These are phyloP conservation scores for Blechomonas ayalai DNA, from an alignment of 208 protist genomes.

Conservation along the genomic window DNA sequence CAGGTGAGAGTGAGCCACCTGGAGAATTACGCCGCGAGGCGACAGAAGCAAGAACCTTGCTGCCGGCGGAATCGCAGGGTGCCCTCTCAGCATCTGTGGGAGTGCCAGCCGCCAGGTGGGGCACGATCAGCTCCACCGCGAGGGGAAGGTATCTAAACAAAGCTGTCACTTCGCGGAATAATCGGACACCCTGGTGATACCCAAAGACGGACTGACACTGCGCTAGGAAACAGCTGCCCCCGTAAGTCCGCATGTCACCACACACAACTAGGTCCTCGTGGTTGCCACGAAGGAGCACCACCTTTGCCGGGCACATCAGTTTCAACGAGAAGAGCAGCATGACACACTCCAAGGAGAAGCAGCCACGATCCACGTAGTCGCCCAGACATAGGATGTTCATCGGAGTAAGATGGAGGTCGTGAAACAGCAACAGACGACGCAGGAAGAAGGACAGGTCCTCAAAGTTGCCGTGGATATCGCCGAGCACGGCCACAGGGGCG, in stretches of 20 bases:
- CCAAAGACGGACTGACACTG: constrained; percentile 64
- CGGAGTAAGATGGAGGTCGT: constrained; percentile 61
- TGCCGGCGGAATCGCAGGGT: not conserved
- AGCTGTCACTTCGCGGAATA: constrained; percentile 51
- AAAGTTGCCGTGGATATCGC: constrained; percentile 86
- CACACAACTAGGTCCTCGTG: constrained; percentile 79
- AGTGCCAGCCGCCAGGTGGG: constrained; percentile 19
- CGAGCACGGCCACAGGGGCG: constrained; percentile 59
- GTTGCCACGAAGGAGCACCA: constrained; percentile 81
- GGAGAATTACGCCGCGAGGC: constrained; percentile 3
- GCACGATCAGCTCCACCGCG: constrained; percentile 48
- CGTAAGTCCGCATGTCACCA: constrained; percentile 63
- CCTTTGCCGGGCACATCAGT: constrained; percentile 44
- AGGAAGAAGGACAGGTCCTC: constrained; percentile 67
- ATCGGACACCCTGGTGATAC: constrained; percentile 27
- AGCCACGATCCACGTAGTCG: constrained; percentile 80
- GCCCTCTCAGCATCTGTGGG: constrained; percentile 1
- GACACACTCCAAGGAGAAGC: constrained; percentile 52
- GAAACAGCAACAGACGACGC: constrained; percentile 32
- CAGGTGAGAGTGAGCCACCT: constrained; percentile 1
- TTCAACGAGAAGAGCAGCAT: constrained; percentile 78
- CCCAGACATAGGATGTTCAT: constrained; percentile 47
- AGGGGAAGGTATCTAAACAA: constrained; percentile 75
- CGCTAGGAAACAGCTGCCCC: constrained; percentile 46
- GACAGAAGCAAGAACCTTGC: not conserved